These are phyloP conservation scores for Exophiala sideris DNA, from an alignment of 2,329 filamentous ascomycete species.

Conservation along the genomic window DNA sequence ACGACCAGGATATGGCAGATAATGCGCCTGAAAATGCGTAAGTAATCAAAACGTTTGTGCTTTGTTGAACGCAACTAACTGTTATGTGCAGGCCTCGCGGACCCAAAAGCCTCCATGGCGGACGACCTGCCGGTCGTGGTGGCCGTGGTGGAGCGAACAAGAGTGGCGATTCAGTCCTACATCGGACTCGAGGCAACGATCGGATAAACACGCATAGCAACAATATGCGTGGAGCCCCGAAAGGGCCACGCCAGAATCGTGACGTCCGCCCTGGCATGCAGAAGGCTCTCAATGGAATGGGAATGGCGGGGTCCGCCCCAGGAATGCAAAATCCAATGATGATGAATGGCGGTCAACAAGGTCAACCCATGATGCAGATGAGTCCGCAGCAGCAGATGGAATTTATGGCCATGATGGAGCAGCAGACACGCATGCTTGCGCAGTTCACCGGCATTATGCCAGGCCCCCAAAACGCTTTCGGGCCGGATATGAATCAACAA, in stretches of 20 bases:
- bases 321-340: slow-evolving; percentile 45
- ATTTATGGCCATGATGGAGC: slow-evolving; percentile 73
- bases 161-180: slow-evolving; percentile 68
- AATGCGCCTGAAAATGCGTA: slow-evolving; percentile 30
- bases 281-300: slow-evolving; percentile 41
- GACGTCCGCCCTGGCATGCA: slow-evolving; percentile 47
- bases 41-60: slow-evolving; percentile 2
- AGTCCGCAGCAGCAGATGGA: slow-evolving; percentile 69
- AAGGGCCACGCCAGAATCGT: slow-evolving; percentile 60
- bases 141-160: slow-evolving; percentile 83
- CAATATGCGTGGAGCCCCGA: slow-evolving; percentile 60
- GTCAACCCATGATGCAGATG: slow-evolving; percentile 54
- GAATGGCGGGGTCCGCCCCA: slow-evolving; percentile 10
- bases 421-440: slow-evolving; percentile 82
- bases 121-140: slow-evolving; percentile 62
- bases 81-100: slow-evolving; percentile 70
- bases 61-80: slow-evolving; percentile 2
- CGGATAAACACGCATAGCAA: slow-evolving; percentile 70
- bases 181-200: slow-evolving; percentile 75
- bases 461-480: slow-evolving; percentile 49
- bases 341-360: slow-evolving; percentile 40
- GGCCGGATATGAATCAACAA: slow-evolving; percentile 40
- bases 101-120: slow-evolving; percentile 89
- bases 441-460: slow-evolving; percentile 60
- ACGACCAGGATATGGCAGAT: slow-evolving; percentile 27